Conservation (phyloP, 805 yeast species). For the Candida yuanshanica region DNA sequence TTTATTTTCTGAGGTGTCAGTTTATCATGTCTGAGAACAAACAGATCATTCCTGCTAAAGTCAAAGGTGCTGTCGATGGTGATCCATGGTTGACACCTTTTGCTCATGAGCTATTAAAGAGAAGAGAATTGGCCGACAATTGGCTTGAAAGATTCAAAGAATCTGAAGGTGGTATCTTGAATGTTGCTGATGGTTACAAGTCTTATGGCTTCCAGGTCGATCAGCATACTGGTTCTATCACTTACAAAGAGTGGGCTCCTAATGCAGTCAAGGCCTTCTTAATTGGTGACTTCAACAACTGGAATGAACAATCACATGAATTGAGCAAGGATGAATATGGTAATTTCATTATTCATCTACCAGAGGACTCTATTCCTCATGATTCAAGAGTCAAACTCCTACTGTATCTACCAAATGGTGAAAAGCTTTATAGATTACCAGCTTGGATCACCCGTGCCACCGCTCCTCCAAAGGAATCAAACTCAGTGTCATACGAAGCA, state of each 20-base stretch:
- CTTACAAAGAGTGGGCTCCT: constrained; percentile 85
- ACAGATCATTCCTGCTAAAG: constrained; percentile 11
- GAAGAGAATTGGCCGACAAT: constrained; percentile 60
- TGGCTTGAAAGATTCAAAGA: constrained; percentile 54
- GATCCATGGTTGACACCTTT: constrained; percentile 90
- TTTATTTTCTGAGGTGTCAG: too few relatives aligned
- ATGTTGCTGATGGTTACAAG: constrained; percentile 74
- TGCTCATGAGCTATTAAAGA: constrained; percentile 56
- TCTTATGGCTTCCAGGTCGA: constrained; percentile 72
- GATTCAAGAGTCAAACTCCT: constrained; percentile 72
- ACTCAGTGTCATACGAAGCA: constrained; percentile 63
- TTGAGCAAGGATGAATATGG: constrained; percentile 66
- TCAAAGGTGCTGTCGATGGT: constrained; percentile 50
- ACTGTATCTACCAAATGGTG: constrained; percentile 61
- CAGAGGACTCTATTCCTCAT: constrained; percentile 71
- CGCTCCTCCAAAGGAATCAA: constrained; percentile 52
- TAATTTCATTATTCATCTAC: constrained; percentile 56
- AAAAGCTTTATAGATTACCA: constrained; percentile 72
- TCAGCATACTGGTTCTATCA: constrained; percentile 35
- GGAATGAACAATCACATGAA: constrained; percentile 57
- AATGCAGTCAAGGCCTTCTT: constrained; percentile 69
- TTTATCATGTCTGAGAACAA: background rate
- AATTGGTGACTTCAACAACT: constrained; percentile 89
- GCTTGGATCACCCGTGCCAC: constrained; percentile 88
- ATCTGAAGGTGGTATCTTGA: constrained; percentile 57